Evolutionary conservation across 177 flowering plant genomes (phyloP).

Genomic region (Telopea speciosissima): DNA sequence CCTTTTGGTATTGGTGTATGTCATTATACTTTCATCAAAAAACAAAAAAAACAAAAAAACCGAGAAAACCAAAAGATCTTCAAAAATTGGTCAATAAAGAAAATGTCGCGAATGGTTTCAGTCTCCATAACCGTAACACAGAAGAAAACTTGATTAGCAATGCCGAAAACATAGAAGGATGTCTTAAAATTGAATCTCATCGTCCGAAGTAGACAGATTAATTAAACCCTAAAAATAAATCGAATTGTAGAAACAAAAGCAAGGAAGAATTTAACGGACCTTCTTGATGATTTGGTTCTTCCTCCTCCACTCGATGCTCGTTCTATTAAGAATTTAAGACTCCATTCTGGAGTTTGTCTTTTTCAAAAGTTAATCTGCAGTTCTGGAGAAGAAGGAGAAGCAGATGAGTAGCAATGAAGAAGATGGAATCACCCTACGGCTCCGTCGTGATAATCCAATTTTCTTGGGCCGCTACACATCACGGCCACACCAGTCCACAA

Average conservation of each 20-base stretch:
- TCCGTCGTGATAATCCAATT: too few species aligned
- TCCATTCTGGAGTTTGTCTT: too few species aligned
- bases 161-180: background rate
- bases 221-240: constrained; percentile 4
- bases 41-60: background rate
- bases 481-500: too few species aligned
- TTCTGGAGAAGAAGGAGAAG: too few species aligned
- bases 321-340: background rate
- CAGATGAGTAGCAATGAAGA: too few species aligned
- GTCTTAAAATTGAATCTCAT: background rate
- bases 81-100: background rate
- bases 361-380: too few species aligned
- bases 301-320: background rate
- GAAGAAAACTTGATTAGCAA: background rate
- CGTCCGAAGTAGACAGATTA: background rate
- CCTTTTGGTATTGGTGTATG: too few species aligned
- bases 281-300: background rate
- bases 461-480: too few species aligned
- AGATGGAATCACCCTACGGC: too few species aligned
- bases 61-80: background rate
- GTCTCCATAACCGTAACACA: background rate
- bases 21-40: too few species aligned
- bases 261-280: constrained; percentile 8
- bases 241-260: background rate
- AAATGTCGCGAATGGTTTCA: too few species aligned